Conservation (phyloP, 495 filamentous ascomycete genomes). For the Terfezia boudieri region DNA sequence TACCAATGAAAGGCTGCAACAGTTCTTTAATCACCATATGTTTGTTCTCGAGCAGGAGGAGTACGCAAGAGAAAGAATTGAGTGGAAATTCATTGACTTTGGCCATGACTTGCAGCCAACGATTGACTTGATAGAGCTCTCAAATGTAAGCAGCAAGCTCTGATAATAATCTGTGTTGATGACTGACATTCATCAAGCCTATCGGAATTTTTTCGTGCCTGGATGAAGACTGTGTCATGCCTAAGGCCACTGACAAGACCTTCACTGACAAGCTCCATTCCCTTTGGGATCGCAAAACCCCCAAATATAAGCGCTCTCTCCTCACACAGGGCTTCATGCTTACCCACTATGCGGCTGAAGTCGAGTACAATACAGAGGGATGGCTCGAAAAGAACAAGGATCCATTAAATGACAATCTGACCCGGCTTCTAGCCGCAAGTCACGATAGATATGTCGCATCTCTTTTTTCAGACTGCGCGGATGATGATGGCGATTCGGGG, state of each 20-base stretch:
- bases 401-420: constrained; percentile 90
- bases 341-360: constrained; percentile 96
- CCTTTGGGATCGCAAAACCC: constrained; percentile 86
- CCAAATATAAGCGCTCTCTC: constrained; percentile 75
- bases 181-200: constrained; percentile 23
- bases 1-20: constrained; percentile 97
- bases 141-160: constrained; percentile 31
- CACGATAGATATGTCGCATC: constrained; percentile 59
- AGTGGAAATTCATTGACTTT: constrained; percentile 99
- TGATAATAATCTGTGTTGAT: too few species aligned
- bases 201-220: constrained; percentile 98
- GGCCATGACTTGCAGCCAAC: constrained; percentile 93
- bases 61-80: constrained; percentile 91
- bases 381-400: constrained; percentile 99
- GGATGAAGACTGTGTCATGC: constrained; percentile 98
- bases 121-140: constrained; percentile 87
- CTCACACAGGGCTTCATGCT: constrained; percentile 84
- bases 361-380: constrained; percentile 83
- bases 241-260: constrained; percentile 87
- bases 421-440: constrained; percentile 62
- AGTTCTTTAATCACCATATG: constrained; percentile 99
- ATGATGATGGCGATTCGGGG: constrained; percentile 46
- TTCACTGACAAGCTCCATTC: constrained; percentile 96
- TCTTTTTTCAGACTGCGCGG: constrained; percentile 72
- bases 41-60: constrained; percentile 98